Evolutionary conservation across 805 yeast species (phyloP).

Genomic region (Hagleromyces aurorensis): DNA sequence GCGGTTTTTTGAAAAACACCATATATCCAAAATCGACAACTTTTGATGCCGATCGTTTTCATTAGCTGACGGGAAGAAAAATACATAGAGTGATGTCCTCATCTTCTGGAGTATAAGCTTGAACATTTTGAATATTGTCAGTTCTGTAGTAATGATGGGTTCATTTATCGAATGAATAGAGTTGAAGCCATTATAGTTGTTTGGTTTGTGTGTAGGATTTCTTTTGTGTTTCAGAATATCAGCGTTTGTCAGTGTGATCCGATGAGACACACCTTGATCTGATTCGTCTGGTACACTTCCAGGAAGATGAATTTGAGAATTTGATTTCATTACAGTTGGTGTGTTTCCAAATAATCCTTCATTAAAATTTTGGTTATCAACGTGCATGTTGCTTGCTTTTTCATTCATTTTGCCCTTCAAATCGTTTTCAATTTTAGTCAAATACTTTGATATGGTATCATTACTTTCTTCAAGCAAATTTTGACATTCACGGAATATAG

Average conservation of each 20-base stretch:
- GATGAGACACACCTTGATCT: conserved; percentile 10
- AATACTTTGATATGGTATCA: conserved; percentile 27
- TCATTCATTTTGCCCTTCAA: conserved; percentile 9
- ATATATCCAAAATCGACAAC: conserved; percentile 22
- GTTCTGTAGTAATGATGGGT: conserved; percentile 22
- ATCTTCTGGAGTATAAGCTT: conserved; percentile 8
- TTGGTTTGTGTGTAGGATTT: conserved; percentile 4
- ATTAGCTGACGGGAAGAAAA: conserved; percentile 24
- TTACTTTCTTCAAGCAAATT: conserved; percentile 44
- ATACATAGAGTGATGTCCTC: conserved; percentile 8
- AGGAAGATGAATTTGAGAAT: conserved; percentile 9
- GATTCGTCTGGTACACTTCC: conserved; percentile 12
- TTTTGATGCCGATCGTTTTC: conserved; percentile 9
- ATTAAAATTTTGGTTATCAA: conserved; percentile 6
- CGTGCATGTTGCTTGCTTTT: conserved; percentile 4
- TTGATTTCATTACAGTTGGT: conserved; percentile 14
- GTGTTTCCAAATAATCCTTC: conserved; percentile 32
- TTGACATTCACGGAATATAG: conserved; percentile 53
- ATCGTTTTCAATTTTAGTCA: conserved; percentile 14
- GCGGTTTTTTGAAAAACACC: conserved; percentile 31
- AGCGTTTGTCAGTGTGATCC: conserved; percentile 20
- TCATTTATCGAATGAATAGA: conserved; percentile 15
- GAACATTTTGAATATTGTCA: conserved; percentile 16
- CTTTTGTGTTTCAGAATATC: conserved; percentile 15
- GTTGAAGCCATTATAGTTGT: conserved; percentile 4